Percentiles rank a stretch among this genome's conserved stretches.
These are phyloP conservation scores for Cutaneotrichosporon spelunceum DNA, from an alignment of 1,284 basidiomycete species.

Conservation along the genomic window DNA sequence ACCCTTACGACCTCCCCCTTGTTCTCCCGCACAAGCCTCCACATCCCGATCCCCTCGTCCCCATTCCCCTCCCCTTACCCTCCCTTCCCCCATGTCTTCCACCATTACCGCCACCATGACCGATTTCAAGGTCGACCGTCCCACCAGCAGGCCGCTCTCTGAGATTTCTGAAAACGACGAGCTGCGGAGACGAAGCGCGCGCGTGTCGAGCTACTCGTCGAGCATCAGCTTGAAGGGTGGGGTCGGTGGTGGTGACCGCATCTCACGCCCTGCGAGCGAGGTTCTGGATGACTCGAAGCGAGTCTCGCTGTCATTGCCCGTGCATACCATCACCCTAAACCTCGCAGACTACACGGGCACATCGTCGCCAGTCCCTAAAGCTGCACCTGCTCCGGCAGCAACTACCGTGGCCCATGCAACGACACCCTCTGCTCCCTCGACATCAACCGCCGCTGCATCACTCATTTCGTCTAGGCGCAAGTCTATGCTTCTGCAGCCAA, in stretches of 20 bases:
- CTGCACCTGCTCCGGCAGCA: slow-evolving; percentile 3
- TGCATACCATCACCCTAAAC: slow-evolving; percentile 47
- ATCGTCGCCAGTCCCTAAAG: slow-evolving; percentile 10
- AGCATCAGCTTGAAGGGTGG: slow-evolving; percentile 20
- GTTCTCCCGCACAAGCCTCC: slow-evolving; percentile 6
- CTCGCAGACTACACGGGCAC: slow-evolving; percentile 39
- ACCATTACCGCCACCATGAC: slow-evolving; percentile 14
- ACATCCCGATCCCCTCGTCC: background rate
- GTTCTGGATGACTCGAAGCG: slow-evolving; percentile 31
- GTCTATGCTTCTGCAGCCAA: slow-evolving; percentile 2
- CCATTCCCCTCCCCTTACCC: background rate
- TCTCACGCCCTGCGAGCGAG: slow-evolving; percentile 34
- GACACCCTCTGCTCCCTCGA: background rate
- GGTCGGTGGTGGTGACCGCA: slow-evolving; percentile 6
- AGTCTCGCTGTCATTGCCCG: slow-evolving; percentile 24
- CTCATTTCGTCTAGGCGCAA: slow-evolving; percentile 3
- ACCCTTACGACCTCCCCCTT: background rate
- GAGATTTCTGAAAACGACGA: slow-evolving; percentile 28
- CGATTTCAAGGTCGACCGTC: slow-evolving; percentile 13
- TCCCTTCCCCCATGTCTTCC: background rate
- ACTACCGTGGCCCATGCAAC: slow-evolving; percentile 9
- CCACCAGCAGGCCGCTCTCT: slow-evolving; percentile 20
- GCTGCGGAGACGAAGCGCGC: slow-evolving; percentile 17
- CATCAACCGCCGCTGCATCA: background rate
- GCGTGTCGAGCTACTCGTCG: slow-evolving; percentile 24